Base-by-base conservation (phyloP, 2,329 filamentous ascomycete genomes). In the Xylaria sp. region DNA sequence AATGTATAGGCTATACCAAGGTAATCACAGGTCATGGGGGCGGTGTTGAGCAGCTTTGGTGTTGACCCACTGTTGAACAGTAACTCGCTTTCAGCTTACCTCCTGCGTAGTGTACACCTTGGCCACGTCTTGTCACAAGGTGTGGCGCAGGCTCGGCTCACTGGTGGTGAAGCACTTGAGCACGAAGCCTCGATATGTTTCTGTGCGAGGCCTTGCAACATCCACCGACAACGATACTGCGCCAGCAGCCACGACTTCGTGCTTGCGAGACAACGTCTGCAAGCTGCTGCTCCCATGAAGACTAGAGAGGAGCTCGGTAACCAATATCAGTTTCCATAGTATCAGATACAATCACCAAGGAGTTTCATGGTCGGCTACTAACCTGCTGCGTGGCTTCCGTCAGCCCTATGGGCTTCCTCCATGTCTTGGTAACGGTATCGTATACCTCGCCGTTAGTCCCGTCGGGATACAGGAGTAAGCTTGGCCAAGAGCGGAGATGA, bases 371-470 rank as follows among this genome's bases (percentile, higher is more conserved):
- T 55, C 52, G 37, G 50, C 57, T 52, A 64, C 75, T 76, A 70
- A 80, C 78, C 56, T 57, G 70, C 28, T 63, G 52, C 1, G 32
- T 37, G 28, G n/a, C 46, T n/a, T 37, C 52, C n/a, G 44, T 74
- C 70, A 9, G 74, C 69, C 7, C 74, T 76, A n/a, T 74, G 0
- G 81, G 81, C 1, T 81, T 66, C 71, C 85, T 86, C 90, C 90
- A 92, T 62, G 80, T 81, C 74, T 91, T 87, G 7, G 88, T 89
- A 0, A 78, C 80, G 0, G 89, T 90, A 76, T 92, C 88, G 79
- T 92, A 92, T 0, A 90, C 84, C 78, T 91, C 88, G 0, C 89
- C 89, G 56, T 89, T 89, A 1, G 90, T 91, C 0, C 90, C 90
- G 76, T 92, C 90, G 0, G 90, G 90, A 76, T 92, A 92, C 20